Conservation (phyloP, 2,329 filamentous ascomycete species). For the Talaromyces sp. region DNA sequence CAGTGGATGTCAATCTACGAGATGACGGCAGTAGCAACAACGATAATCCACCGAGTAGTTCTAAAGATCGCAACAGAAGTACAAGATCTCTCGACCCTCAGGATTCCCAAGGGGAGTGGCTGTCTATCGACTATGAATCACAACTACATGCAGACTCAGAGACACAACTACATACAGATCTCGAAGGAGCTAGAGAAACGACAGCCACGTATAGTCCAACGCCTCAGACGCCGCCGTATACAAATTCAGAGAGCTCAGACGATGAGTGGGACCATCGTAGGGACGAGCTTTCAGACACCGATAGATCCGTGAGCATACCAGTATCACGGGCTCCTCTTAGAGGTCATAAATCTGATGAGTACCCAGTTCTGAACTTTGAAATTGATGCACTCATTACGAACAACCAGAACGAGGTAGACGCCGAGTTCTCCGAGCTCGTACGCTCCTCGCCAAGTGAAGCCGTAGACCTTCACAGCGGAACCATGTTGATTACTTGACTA, state of each 20-base stretch:
- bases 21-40: neutral
- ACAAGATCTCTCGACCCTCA: neutral
- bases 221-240: neutral
- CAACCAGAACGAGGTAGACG: fast-evolving
- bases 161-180: neutral
- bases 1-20: neutral
- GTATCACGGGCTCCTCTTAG: neutral
- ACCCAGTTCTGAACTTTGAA: neutral
- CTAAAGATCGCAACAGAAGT: neutral
- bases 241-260: neutral
- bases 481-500: neutral
- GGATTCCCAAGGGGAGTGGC: neutral
- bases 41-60: neutral
- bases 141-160: neutral
- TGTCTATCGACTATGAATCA: neutral
- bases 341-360: neutral
- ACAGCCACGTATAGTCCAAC: neutral
- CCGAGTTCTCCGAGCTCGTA: neutral
- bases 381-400: neutral
- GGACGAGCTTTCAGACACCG: neutral
- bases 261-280: neutral
- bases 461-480: neutral
- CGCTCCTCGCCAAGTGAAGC: neutral
- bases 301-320: neutral
- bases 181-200: neutral